Evolutionary conservation across 1,284 basidiomycete genomes (phyloP).

Genomic region (Sanguinoderma infundibulare): DNA sequence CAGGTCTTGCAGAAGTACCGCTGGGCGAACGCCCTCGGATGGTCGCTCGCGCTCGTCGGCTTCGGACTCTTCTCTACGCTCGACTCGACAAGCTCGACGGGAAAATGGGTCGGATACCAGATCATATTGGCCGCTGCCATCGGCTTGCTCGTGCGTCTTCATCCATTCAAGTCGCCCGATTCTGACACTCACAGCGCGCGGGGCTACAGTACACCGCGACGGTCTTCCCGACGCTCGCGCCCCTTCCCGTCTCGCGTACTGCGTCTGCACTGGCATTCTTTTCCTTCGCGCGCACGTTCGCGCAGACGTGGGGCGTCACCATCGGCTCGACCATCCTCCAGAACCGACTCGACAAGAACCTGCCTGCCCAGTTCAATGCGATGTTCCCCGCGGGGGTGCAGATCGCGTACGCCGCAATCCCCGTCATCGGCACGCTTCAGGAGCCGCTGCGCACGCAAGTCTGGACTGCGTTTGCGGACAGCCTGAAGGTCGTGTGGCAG

Average conservation of each 20-base stretch:
- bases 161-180: background rate
- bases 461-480: slow-evolving; percentile 34
- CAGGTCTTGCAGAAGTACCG: slow-evolving; percentile 32
- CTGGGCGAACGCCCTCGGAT: slow-evolving; percentile 31
- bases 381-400: slow-evolving; percentile 26
- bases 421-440: slow-evolving; percentile 29
- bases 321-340: slow-evolving; percentile 23
- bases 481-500: slow-evolving; percentile 34
- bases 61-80: slow-evolving; percentile 34
- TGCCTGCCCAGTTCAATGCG: slow-evolving; percentile 13
- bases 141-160: slow-evolving; percentile 9
- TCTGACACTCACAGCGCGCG: too few species aligned
- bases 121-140: slow-evolving; percentile 9
- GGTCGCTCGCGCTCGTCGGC: slow-evolving; percentile 35
- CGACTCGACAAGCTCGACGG: slow-evolving; percentile 28
- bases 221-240: slow-evolving; percentile 38
- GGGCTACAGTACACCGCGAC: background rate
- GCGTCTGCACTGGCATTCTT: slow-evolving; percentile 42
- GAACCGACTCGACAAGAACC: slow-evolving; percentile 16
- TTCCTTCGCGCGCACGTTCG: slow-evolving; percentile 40
- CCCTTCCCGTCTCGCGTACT: slow-evolving; percentile 37
- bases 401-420: slow-evolving; percentile 37
- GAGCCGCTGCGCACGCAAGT: slow-evolving; percentile 32
- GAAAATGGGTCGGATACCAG: slow-evolving; percentile 37
- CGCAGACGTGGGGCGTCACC: slow-evolving; percentile 26